Evolutionary conservation across 139 green algal genomes (phyloP), one percentile per base, ranked within the genome.

Genomic region (Chlorella sp.): DNA sequence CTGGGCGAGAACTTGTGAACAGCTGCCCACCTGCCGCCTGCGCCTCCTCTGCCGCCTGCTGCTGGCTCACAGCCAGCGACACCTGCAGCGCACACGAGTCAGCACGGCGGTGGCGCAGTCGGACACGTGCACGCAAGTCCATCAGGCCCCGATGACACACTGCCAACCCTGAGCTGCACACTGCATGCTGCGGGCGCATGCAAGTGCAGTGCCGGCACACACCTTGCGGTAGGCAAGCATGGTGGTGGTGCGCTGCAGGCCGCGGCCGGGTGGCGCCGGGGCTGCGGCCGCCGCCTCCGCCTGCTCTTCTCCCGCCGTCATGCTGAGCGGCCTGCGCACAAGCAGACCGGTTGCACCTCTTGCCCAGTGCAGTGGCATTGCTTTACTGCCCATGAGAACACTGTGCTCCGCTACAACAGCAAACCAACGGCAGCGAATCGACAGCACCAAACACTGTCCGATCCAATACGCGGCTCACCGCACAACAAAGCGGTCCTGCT

Each of bases 401-500:
- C n/a, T n/a, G n/a, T n/a, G n/a, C n/a, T n/a, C n/a, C n/a, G n/a
- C n/a, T n/a, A n/a, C n/a, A n/a, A 69, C 62, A 40, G 62, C 62
- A 69, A 69, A 11, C 62, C 26, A 36, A 9, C 34, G 19, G 19
- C 28, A 40, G 14, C 28, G 22, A 28, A 24, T 65, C 22, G 22
- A 65, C 8, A 28, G 56, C 56, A 65, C 22, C 22, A 24, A 65
- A 3, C 56, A 19, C 56, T n/a, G 56, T 3, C 56, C 8, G 16
- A 65, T 32, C 56, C 22, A 32, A 28, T 20, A 5, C 11, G 26
- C 26, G 22, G 30, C 64, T 36, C 43, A 60, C 72, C 72, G 56
- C 28, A 78, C 72, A n/a, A 78, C 72, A 56, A 78, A 78, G n/a
- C 74, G 46, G 32, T 87, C 87, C 56, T 90, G 80, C 84, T 90